phyloP scores from a whole-genome alignment of 306 rosid species.

The Medicago ruthenica region DNA sequence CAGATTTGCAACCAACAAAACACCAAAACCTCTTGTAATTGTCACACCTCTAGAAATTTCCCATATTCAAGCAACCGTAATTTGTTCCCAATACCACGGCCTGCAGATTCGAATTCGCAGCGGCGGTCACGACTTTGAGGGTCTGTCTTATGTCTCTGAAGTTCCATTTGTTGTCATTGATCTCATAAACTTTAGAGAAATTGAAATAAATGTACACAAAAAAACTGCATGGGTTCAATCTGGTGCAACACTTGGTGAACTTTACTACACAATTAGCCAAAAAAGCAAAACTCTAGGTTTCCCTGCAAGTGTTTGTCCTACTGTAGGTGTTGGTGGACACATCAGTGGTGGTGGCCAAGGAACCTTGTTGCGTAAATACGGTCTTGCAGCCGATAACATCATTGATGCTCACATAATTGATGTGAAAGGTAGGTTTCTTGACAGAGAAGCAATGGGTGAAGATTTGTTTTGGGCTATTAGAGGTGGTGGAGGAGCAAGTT shows the following conservation, averaged over 20 bases:
- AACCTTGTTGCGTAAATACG: slow-evolving; percentile 41
- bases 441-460: slow-evolving; percentile 46
- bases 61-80: slow-evolving; percentile 26
- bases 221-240: slow-evolving; percentile 48
- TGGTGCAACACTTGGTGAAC: slow-evolving; percentile 47
- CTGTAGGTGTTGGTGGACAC: slow-evolving; percentile 48
- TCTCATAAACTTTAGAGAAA: not conserved
- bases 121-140: slow-evolving; percentile 51
- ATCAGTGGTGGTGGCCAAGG: slow-evolving; percentile 48
- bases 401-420: slow-evolving; percentile 38
- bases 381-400: slow-evolving; percentile 44
- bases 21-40: slow-evolving; percentile 33
- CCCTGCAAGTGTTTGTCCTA: slow-evolving; percentile 42
- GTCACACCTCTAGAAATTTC: slow-evolving; percentile 43
- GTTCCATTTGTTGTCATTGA: slow-evolving; percentile 43
- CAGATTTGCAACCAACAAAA: slow-evolving; percentile 50
- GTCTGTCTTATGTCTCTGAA: slow-evolving; percentile 42
- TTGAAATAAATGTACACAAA: not conserved
- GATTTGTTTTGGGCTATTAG: slow-evolving; percentile 50
- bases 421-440: slow-evolving; percentile 37
- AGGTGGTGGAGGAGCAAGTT: slow-evolving; percentile 51
- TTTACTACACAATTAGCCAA: slow-evolving; percentile 36
- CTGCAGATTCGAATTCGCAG: slow-evolving; percentile 41
- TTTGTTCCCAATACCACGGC: slow-evolving; percentile 24
- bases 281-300: slow-evolving; percentile 36